Base-by-base conservation (phyloP, 164 flowering plant species). In the Amborella trichopoda region DNA sequence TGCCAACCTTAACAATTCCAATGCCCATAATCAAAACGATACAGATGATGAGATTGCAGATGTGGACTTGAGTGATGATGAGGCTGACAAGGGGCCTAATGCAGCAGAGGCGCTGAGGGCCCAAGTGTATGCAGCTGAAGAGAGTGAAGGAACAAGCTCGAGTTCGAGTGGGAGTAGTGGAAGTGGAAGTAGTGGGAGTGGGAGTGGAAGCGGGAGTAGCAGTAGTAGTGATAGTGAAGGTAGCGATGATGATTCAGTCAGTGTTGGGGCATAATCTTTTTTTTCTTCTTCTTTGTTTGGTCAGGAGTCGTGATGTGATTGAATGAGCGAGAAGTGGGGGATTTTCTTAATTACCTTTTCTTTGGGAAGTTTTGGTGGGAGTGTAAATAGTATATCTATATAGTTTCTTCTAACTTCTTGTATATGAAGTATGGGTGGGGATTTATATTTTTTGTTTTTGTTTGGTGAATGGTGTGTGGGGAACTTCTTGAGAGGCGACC, bases 61-160 rank as follows among this genome's bases (percentile, higher is more conserved):
- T 59, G 83, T 84, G 41, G 97, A 82, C 66, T 8, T 38, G 16
- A 76, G 84, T 46, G 95, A 76, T 44, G 85, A 75, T 44, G 89
- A 75, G 45, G 69, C 40, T 14, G 72, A 65, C 6, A 78, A 68
- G 50, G 83, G 80, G 2, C 81, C 62, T 1, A 85, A 76, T 67
- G 87, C 93, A 24, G 95, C 90, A 18, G 95, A 82, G 61, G 85
- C 87, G 22, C 76, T 89, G n/a, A 69, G 83, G 56, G 88, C 90
- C 5, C 93, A 84, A 58, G 79, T 77, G 26, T 67, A 73, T 62
- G 76, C 79, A 24, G n/a, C n/a, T n/a, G 78, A 55, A 49, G 85
- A 32, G 44, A 58, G 60, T 34, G 70, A 57, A 5, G 68, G 60
- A 28, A 69, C 51, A 46, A 57, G 59, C 23, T 70, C 81, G 2